Evolutionary conservation across 805 yeast species (phyloP), one percentile per base, ranked within the genome.

Genomic region (Lipomyces anomalus): DNA sequence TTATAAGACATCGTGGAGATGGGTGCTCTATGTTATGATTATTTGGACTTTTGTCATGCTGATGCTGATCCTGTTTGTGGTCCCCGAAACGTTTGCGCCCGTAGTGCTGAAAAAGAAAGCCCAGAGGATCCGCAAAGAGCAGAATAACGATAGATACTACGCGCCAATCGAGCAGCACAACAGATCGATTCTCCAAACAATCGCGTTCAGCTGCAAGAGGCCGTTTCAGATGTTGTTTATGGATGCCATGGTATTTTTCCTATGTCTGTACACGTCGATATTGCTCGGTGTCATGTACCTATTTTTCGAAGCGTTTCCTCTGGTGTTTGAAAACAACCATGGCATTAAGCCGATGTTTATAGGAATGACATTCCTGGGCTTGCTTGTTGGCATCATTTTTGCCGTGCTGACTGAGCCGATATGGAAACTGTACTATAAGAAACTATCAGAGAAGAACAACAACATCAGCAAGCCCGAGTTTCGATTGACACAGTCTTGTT

Each of bases 51-150:
- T 30, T 21, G 43, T 43, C 30, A 43, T 50, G 43, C 42, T 42
- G 11, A 17, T 37, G 6, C 45, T 46, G 13, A 37, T 59, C 17
- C 44, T 57, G 4, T 40, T 76, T 4, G 58, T 73, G 18, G 75
- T 86, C 23, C 95, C 95, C 17, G 95, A 86, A 67, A 87, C 95
- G 17, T 84, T 81, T 64, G 84, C 92, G 3, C 95, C 95, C 6
- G 86, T 80, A 6, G 79, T 87, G 44, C 68, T 84, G 50, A 80
- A 79, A 58, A 72, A 61, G 42, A 76, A 81, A 62, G 95, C 95
- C 20, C 66, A 65, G 47, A 72, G 66, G 58, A 60, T 84, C 52
- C 77, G 95, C 16, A 56, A 56, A 32, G 48, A 48, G 9, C 67
- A 71, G 1, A 73, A 72, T 1, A 68, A 71, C 50, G 42, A 56